Evolutionary conservation across 1,139 yeast species (phyloP).

Genomic region (Suhomyces chickasaworum): DNA sequence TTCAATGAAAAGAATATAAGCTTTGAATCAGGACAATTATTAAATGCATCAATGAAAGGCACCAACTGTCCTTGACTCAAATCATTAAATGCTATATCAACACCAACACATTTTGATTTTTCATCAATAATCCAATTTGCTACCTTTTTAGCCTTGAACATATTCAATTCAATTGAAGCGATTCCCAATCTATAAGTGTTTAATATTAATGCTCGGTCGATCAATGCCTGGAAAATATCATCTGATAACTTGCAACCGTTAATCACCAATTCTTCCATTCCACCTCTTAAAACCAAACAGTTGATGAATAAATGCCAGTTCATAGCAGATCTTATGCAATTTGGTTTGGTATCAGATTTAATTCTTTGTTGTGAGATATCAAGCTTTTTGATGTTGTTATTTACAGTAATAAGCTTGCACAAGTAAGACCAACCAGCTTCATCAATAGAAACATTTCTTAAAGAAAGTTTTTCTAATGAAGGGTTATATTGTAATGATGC

Average conservation of each 20-base stretch:
- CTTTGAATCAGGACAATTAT: slow-evolving; percentile 33
- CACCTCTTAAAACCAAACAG: slow-evolving; percentile 61
- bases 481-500: slow-evolving; percentile 61
- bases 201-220: slow-evolving; percentile 53
- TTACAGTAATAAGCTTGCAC: slow-evolving; percentile 68
- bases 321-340: slow-evolving; percentile 60
- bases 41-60: slow-evolving; percentile 50
- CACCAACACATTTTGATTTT: slow-evolving; percentile 65
- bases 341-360: slow-evolving; percentile 49
- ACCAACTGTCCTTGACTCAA: slow-evolving; percentile 55
- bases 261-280: slow-evolving; percentile 78
- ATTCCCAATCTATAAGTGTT: slow-evolving; percentile 74
- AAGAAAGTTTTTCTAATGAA: slow-evolving; percentile 66
- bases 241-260: slow-evolving; percentile 74
- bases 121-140: slow-evolving; percentile 63
- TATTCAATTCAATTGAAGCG: slow-evolving; percentile 68
- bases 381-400: slow-evolving; percentile 60
- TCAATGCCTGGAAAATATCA: slow-evolving; percentile 50
- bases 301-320: slow-evolving; percentile 74
- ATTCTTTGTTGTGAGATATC: slow-evolving; percentile 81
- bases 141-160: slow-evolving; percentile 56
- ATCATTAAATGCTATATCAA: slow-evolving; percentile 84
- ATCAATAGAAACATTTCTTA: slow-evolving; percentile 78
- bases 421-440: slow-evolving; percentile 70
- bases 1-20: slow-evolving; percentile 69